Evolutionary conservation across 768 basidiomycete species (phyloP).

Genomic region (Calocybe cyanea): DNA sequence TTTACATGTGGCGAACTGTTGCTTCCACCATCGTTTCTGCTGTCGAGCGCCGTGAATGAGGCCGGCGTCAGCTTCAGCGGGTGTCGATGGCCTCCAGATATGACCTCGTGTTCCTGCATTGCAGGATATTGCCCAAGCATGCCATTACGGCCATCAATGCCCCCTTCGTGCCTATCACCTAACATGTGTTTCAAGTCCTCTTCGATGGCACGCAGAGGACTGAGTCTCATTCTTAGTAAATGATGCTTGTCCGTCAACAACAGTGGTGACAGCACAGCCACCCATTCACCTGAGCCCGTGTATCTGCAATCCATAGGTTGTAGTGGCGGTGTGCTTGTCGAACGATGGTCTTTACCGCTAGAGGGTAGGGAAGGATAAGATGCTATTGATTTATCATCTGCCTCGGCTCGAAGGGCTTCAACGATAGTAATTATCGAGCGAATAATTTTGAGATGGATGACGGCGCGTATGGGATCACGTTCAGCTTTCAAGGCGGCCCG

Average conservation of each 20-base stretch:
- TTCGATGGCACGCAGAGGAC: conserved; percentile 38
- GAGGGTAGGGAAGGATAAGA: conserved; percentile 15
- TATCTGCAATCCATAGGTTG: conserved; percentile 8
- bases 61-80: conserved; percentile 12
- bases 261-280: conserved; percentile 6
- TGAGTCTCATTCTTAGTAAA: conserved; percentile 32
- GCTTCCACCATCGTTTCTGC: not conserved
- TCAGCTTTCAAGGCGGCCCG: conserved; percentile 59
- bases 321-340: conserved; percentile 5
- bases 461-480: conserved; percentile 66
- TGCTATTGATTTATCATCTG: conserved; percentile 27
- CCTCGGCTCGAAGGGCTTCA: conserved; percentile 51
- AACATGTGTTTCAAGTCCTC: conserved; percentile 34
- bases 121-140: conserved; percentile 9
- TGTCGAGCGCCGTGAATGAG: conserved; percentile 1
- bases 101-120: conserved; percentile 15
- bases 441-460: conserved; percentile 77
- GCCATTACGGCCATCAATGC: conserved; percentile 16
- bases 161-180: conserved; percentile 36
- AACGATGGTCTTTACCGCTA: conserved; percentile 32
- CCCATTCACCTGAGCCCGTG: not conserved
- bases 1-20: not conserved
- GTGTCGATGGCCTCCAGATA: conserved; percentile 18
- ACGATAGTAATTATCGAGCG: conserved; percentile 62
- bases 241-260: conserved; percentile 29